Base-by-base conservation (phyloP, 345 rosid species). In the Murraya paniculata region DNA sequence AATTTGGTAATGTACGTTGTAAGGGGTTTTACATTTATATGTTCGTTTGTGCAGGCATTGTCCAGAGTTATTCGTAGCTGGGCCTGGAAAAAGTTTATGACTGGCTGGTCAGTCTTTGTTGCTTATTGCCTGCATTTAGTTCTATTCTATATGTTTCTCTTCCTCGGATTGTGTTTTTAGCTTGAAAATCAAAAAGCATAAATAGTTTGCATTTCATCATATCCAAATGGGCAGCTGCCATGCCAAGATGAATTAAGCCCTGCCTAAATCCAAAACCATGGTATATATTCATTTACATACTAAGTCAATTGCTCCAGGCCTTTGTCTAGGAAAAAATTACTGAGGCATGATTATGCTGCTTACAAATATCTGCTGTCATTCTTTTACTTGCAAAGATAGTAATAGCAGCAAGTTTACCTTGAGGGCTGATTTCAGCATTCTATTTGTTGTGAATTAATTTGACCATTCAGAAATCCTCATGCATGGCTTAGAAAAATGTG, bases 71-170 rank as follows among this genome's bases (percentile, higher is more conserved):
- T 87, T 24, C 77, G 91, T 28, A 89, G 94, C 88, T 92, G 94
- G 92, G 92, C 91, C 24, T 88, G 90, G 36, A 90, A 88, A 78
- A 92, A 90, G 84, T 92, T 92, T 24, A 85, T 92, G 90, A 89
- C 91, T 2, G 94, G 97, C 80, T 88, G 94, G 97, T 91, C 71
- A 82, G 84, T 64, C 6, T 21, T 65, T 75, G 11, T 74, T 59
- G 62, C 38, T 55, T 11, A 36, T 4, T 65, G 27, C 41, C 48
- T 67, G 9, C 24, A 16, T 21, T 71, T 21, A 28, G n/a, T 30
- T 30, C 2, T 19, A 21, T 41, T 0, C 16, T 11, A 10, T 35
- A 35, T 5, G 7, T 35, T 35, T 35, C 3, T 35, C 38, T 35
- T 41, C 16, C 50, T 41, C 16, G 4, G 16, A 41, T 11, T 41